Conservation (phyloP, 1,284 basidiomycete genomes). For the Kalmanozyma brasiliensis region DNA sequence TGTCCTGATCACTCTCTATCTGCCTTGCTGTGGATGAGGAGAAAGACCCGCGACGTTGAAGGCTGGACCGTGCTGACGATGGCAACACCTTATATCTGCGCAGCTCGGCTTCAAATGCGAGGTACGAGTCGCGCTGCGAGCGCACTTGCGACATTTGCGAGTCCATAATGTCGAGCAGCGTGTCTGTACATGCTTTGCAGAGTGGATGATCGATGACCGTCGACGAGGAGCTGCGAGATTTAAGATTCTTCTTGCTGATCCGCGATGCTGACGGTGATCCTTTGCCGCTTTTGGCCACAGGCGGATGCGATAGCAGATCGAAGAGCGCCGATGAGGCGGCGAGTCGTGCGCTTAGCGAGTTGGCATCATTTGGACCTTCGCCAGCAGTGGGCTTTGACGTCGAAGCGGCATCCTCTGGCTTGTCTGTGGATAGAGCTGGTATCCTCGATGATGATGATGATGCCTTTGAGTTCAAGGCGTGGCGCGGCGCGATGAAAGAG, state of each 20-base stretch:
- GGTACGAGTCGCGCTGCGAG: constrained; percentile 85
- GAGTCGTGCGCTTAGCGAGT: constrained; percentile 32
- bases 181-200: constrained; percentile 90
- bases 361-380: constrained; percentile 16
- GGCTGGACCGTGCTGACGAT: background rate
- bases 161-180: constrained; percentile 80
- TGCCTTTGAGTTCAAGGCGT: background rate
- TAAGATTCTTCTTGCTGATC: constrained; percentile 14
- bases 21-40: constrained; percentile 9
- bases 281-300: constrained; percentile 1
- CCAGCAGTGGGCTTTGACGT: background rate
- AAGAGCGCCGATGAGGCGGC: constrained; percentile 42
- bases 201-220: constrained; percentile 84
- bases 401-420: background rate
- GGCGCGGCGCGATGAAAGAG: constrained; percentile 33
- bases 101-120: constrained; percentile 55
- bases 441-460: constrained; percentile 2
- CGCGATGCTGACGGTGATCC: constrained; percentile 8
- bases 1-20: constrained; percentile 13
- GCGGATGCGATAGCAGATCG: constrained; percentile 36
- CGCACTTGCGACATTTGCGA: constrained; percentile 87
- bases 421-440: background rate
- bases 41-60: constrained; percentile 10
- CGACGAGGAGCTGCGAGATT: constrained; percentile 1
- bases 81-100: constrained; percentile 41